Conservation (phyloP, 2,329 filamentous ascomycete species). For the Metarhizium guizhouense region DNA sequence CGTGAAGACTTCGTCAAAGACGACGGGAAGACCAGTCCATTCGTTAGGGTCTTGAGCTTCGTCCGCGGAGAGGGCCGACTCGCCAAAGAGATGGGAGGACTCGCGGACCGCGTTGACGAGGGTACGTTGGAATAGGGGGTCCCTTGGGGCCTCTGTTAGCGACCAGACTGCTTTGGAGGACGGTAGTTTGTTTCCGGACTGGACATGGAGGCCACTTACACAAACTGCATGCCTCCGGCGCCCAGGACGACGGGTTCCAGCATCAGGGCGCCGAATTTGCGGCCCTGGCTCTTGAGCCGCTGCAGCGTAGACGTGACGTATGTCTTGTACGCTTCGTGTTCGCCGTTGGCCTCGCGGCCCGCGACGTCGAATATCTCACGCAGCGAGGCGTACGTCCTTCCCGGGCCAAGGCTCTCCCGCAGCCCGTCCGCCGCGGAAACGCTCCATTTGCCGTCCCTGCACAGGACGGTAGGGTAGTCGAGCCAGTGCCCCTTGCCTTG, state of each 20-base stretch:
- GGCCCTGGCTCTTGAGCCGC: conserved; percentile 43
- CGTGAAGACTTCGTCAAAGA: conserved; percentile 85
- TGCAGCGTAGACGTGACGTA: conserved; percentile 51
- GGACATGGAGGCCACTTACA: conserved; percentile 37
- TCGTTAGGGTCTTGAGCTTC: conserved; percentile 14
- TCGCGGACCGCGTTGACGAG: conserved; percentile 59
- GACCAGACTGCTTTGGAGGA: neutral
- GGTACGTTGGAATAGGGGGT: conserved; percentile 70
- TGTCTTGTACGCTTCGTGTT: conserved; percentile 43
- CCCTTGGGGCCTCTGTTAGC: conserved; percentile 33
- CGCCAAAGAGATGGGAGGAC: conserved; percentile 45
- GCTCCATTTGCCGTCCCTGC: conserved; percentile 57
- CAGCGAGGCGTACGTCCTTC: conserved; percentile 37
- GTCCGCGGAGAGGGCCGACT: conserved; percentile 8
- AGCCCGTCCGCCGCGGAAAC: conserved; percentile 47
- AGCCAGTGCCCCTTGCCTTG: conserved; percentile 72
- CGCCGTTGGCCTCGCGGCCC: conserved; percentile 32
- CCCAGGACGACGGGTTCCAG: conserved; percentile 75
- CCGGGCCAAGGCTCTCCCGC: conserved; percentile 32
- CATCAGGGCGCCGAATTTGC: conserved; percentile 67
- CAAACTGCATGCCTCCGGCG: conserved; percentile 76
- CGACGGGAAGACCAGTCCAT: conserved; percentile 69
- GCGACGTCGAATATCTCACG: conserved; percentile 52
- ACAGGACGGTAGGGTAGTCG: conserved; percentile 64
- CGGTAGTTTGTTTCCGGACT: neutral